phyloP scores from a whole-genome alignment of 345 rosid genomes.

The Melaleuca quinquenervia region DNA sequence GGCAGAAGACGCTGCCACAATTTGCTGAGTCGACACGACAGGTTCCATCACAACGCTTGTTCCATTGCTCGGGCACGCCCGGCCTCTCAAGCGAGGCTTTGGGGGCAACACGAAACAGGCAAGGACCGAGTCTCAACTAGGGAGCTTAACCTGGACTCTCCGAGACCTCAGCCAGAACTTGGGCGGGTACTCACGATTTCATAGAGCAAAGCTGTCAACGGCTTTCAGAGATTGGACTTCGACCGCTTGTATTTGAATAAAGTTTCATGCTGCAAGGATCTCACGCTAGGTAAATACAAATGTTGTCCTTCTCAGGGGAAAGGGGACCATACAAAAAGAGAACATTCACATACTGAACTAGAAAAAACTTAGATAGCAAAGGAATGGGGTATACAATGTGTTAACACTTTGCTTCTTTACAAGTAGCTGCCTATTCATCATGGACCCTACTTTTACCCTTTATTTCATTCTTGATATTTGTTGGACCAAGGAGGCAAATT shows the following conservation, averaged over 20 bases:
- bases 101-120: not conserved
- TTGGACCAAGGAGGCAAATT: slow-evolving; percentile 63
- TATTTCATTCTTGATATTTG: slow-evolving; percentile 10
- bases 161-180: not conserved
- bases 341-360: not conserved
- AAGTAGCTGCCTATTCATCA: slow-evolving; percentile 1
- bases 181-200: not conserved
- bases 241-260: not conserved
- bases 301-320: not conserved
- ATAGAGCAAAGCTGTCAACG: not conserved
- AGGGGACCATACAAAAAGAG: not conserved
- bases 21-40: not conserved
- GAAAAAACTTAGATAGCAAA: not conserved
- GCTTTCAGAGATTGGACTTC: not conserved
- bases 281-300: not conserved
- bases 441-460: slow-evolving; percentile 20
- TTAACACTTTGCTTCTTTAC: not conserved
- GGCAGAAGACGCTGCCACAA: not conserved
- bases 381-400: not conserved
- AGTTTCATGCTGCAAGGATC: not conserved
- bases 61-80: not conserved
- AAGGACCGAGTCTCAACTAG: not conserved
- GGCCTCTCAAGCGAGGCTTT: no score
- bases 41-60: not conserved
- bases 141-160: not conserved